Conservation (phyloP, 495 filamentous ascomycete genomes). For the Clavariopsis aquatica region DNA sequence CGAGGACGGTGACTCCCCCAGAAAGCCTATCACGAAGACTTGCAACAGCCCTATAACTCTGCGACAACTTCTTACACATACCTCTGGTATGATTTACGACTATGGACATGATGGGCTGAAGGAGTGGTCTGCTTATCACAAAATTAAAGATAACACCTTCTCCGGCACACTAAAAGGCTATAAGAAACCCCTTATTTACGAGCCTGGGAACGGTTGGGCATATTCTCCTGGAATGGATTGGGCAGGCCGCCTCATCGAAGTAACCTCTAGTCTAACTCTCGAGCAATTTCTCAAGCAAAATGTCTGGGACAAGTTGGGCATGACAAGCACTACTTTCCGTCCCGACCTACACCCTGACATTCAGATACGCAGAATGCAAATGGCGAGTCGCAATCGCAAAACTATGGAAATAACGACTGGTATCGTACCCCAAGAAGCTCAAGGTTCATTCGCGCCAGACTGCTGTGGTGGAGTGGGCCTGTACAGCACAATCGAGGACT, state of each 20-base stretch:
- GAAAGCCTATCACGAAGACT: slow-evolving; percentile 37
- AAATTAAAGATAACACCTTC: slow-evolving; percentile 17
- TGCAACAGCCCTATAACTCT: slow-evolving; percentile 40
- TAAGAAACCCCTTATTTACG: slow-evolving; percentile 39
- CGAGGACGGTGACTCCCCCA: slow-evolving; percentile 24
- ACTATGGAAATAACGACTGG: slow-evolving; percentile 20
- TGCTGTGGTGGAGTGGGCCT: slow-evolving; percentile 58
- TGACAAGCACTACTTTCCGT: slow-evolving; percentile 48
- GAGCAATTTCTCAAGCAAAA: slow-evolving; percentile 51
- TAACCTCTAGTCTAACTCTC: slow-evolving; percentile 33
- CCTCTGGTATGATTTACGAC: slow-evolving; percentile 28
- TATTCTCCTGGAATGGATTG: slow-evolving; percentile 41
- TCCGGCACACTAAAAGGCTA: slow-evolving; percentile 18
- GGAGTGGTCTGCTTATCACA: slow-evolving; percentile 26
- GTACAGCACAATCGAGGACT: slow-evolving; percentile 52
- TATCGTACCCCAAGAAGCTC: slow-evolving; percentile 18
- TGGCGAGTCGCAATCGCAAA: slow-evolving; percentile 43
- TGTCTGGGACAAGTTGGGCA: slow-evolving; percentile 51
- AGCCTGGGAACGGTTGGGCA: slow-evolving; percentile 41
- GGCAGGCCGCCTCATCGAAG: slow-evolving; percentile 32
- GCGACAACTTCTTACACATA: slow-evolving; percentile 33
- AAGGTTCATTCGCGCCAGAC: slow-evolving; percentile 30
- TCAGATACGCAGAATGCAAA: slow-evolving; percentile 7
- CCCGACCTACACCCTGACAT: slow-evolving; percentile 45
- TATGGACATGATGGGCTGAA: slow-evolving; percentile 20